Base-by-base conservation (phyloP, 768 basidiomycete species). In the Amylocystis lapponica region DNA sequence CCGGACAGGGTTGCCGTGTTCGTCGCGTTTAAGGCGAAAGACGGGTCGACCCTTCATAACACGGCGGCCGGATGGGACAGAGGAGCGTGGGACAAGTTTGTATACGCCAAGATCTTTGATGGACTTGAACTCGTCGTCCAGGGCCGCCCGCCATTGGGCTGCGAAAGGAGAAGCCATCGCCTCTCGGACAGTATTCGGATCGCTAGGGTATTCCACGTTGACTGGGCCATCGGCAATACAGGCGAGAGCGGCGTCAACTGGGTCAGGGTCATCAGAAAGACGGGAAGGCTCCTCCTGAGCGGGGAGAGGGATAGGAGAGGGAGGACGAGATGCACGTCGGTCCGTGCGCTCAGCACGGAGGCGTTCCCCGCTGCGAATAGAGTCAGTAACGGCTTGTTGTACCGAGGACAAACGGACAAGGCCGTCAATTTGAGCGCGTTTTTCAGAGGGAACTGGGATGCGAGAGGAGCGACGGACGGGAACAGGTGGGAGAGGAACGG, bases 11-110 rank as follows among this genome's bases (percentile, higher is more conserved):
- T 45, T 47, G 19, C 49, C 50, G 27, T 17, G 29, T 12, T 37
- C 37, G 39, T 61, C 50, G 19, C 49, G 36, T 36, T 66, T 66
- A 21, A 52, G 32, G 4, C 48, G 45, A 47, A 53, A 64, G 7
- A 64, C 62, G 54, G 61, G 61, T 14, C 46, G 41, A 5, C 44
- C 37, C 11, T 36, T 36, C 33, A 50, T 42, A 25, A 50, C 27
- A 14, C 34, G 33, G 11, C 39, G 43, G n/a, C 44, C 40, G 6
- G 22, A 14, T 6, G 48, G 48, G 17, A 16, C 48, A 23, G 42
- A 52, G 58, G 17, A 60, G 55, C 45, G 32, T 2, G 48, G 50
- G 6, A 60, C 47, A 0, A 60, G 46, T 8, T 49, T 27, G 39
- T 55, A 63, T 2, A 57, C 55, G 5, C 41, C 43, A 21, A 53